Evolutionary conservation across 225 moss, liverwort and hornwort genomes (phyloP).

Genomic region (Thuidium tamariscinum): DNA sequence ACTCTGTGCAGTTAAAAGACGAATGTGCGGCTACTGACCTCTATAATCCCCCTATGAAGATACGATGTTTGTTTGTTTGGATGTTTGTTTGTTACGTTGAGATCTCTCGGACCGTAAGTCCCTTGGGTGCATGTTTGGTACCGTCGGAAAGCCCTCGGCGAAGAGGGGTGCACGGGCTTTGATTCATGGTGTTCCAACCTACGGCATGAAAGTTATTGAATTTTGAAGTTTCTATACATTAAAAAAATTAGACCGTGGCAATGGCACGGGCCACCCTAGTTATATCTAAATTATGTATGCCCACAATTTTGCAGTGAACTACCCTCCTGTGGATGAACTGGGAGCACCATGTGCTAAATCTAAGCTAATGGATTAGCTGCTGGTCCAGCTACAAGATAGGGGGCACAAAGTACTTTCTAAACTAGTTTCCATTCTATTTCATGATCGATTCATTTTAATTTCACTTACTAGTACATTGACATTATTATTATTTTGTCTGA

Average conservation of each 20-base stretch:
- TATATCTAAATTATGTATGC: background rate
- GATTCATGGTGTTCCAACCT: no score
- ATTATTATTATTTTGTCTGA: background rate
- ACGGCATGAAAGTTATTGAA: no score
- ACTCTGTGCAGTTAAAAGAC: background rate
- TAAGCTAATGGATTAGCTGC: conserved; percentile 68
- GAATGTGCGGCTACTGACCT: background rate
- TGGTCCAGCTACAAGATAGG: conserved; percentile 32
- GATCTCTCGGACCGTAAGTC: no score
- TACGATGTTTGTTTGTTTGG: no score
- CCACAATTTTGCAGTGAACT: conserved; percentile 24
- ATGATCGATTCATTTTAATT: background rate
- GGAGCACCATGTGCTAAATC: conserved; percentile 78
- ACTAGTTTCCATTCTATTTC: background rate
- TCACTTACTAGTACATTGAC: background rate
- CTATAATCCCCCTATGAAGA: no score
- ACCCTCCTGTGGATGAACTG: conserved; percentile 63
- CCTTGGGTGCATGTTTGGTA: no score
- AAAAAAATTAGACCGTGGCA: no score
- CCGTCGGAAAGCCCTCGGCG: no score
- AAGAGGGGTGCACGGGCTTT: no score
- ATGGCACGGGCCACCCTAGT: no score
- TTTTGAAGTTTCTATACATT: no score
- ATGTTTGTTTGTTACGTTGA: no score
- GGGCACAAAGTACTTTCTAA: conserved; percentile 56